phyloP scores from a whole-genome alignment of 441 rosid genomes.

The Pelargonium citronellum region DNA sequence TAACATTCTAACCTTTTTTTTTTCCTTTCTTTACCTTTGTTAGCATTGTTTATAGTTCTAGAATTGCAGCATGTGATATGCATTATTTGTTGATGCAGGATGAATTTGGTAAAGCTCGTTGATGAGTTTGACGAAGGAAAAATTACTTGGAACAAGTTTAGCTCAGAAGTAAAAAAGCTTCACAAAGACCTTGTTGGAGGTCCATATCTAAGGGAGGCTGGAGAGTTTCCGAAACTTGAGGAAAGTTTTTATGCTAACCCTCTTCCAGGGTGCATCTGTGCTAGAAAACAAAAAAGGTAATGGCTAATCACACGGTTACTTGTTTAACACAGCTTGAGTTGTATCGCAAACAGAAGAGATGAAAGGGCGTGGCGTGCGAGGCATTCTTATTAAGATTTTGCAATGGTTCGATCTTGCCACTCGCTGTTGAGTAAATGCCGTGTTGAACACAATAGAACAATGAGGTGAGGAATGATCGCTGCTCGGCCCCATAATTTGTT shows the following conservation, averaged over 20 bases:
- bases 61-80: no score
- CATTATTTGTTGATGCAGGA: conserved; percentile 38
- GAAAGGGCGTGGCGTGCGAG: no score
- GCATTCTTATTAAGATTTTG: no score
- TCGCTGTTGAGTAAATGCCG: no score
- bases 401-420: no score
- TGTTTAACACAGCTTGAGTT: no score
- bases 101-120: conserved; percentile 71
- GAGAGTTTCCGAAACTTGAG: conserved; percentile 28
- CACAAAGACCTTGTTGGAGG: conserved; percentile 65
- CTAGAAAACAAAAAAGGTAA: conserved; percentile 32
- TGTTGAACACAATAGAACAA: no score
- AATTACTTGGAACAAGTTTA: conserved; percentile 75
- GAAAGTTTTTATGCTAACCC: conserved; percentile 34
- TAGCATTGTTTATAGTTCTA: no score
- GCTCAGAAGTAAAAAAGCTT: conserved; percentile 73
- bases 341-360: no score
- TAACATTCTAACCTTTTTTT: conserved; percentile 22
- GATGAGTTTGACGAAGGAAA: conserved; percentile 70
- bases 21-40: background rate
- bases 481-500: no score
- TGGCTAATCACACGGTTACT: background rate
- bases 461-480: no score
- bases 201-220: conserved; percentile 35
- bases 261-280: conserved; percentile 80